Percentiles rank a stretch among this genome's conserved stretches.
These are phyloP conservation scores for Diplodia corticola DNA, from an alignment of 2,329 filamentous ascomycete genomes.

Conservation along the genomic window DNA sequence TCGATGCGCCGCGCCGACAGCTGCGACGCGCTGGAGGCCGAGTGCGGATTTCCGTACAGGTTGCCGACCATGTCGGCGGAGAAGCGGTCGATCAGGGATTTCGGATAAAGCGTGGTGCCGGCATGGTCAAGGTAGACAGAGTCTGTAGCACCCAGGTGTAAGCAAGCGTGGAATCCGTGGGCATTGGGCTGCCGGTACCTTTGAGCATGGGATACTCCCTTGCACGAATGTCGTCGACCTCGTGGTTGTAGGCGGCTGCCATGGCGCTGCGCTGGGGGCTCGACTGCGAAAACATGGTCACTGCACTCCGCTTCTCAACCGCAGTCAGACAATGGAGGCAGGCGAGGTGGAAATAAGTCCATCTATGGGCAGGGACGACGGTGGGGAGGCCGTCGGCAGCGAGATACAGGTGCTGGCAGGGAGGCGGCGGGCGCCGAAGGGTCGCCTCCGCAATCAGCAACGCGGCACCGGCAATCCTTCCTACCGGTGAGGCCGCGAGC, in stretches of 20 bases:
- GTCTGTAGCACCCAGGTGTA: slow-evolving; percentile 48
- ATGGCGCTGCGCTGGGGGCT: slow-evolving; percentile 6
- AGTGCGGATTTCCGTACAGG: slow-evolving; percentile 90
- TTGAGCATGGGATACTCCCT: slow-evolving; percentile 69
- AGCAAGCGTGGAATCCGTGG: slow-evolving; percentile 1
- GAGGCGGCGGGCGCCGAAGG: slow-evolving; percentile 15
- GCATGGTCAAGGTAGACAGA: slow-evolving; percentile 90
- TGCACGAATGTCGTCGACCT: slow-evolving; percentile 60
- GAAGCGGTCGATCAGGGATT: slow-evolving; percentile 78
- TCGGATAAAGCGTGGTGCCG: slow-evolving; percentile 82
- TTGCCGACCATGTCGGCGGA: slow-evolving; percentile 74
- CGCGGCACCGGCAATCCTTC: background rate
- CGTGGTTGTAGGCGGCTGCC: slow-evolving; percentile 54
- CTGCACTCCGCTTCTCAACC: slow-evolving; percentile 4
- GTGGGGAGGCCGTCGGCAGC: slow-evolving; percentile 2
- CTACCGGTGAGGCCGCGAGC: background rate
- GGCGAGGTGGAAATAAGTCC: background rate
- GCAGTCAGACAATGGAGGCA: slow-evolving; percentile 3
- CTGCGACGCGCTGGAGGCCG: slow-evolving; percentile 78
- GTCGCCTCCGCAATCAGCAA: slow-evolving; percentile 4
- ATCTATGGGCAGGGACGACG: slow-evolving; percentile 8
- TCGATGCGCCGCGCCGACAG: slow-evolving; percentile 73
- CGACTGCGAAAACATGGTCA: background rate
- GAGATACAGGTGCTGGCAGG: slow-evolving; percentile 7
- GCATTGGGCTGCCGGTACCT: slow-evolving; percentile 47